Percentiles rank a stretch among this genome's conserved stretches.
Evolutionary conservation across 495 filamentous ascomycete genomes (phyloP).

Genomic region (Penicillium canescens): DNA sequence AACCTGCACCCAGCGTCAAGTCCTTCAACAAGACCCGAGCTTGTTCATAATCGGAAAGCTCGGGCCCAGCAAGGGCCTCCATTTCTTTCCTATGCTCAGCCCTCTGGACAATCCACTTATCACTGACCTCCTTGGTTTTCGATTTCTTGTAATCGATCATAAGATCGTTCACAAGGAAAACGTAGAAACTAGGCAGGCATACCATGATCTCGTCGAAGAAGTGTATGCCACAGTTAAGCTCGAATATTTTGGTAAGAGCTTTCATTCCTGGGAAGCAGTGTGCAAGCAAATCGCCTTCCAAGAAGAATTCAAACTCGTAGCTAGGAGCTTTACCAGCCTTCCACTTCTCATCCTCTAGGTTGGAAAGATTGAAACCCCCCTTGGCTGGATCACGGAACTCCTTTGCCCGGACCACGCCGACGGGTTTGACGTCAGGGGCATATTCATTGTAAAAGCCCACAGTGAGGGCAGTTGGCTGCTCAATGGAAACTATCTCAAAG

Average conservation of each 20-base stretch:
- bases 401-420: constrained; percentile 47
- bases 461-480: constrained; percentile 36
- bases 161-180: constrained; percentile 68
- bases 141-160: constrained; percentile 67
- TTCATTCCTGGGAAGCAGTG: constrained; percentile 76
- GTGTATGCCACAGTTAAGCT: constrained; percentile 60
- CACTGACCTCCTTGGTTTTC: constrained; percentile 16
- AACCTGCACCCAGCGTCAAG: too few species aligned
- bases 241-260: constrained; percentile 61
- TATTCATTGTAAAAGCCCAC: constrained; percentile 42
- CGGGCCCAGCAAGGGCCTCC: too few species aligned
- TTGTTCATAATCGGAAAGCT: too few species aligned
- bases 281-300: constrained; percentile 65
- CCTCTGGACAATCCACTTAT: background rate
- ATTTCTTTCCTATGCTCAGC: too few species aligned
- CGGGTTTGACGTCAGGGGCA: constrained; percentile 35
- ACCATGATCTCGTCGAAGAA: constrained; percentile 58
- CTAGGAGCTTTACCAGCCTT: constrained; percentile 18
- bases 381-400: constrained; percentile 42
- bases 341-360: constrained; percentile 39
- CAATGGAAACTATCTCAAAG: constrained; percentile 57
- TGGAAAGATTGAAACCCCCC: constrained; percentile 39
- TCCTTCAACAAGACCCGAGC: too few species aligned
- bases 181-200: constrained; percentile 59
- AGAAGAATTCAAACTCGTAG: constrained; percentile 59